Conservation (phyloP, 306 rosid genomes). For the Cyamopsis tetragonoloba region DNA sequence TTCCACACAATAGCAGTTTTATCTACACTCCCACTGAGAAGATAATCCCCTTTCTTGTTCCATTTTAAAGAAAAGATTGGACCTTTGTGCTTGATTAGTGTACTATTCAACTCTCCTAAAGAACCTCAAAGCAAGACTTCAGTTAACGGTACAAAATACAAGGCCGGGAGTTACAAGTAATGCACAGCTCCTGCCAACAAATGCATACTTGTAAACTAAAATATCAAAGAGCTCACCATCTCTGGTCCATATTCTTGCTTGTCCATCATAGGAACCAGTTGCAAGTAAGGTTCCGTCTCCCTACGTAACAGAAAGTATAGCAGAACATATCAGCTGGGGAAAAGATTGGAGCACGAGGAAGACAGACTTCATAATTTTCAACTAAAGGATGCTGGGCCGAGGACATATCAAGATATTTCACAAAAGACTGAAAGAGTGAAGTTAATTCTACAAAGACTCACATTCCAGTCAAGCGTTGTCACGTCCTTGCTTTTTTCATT, state of each 20-base stretch:
- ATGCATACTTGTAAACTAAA: neutral
- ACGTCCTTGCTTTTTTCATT: conserved; percentile 69
- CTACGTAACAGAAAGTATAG: conserved; percentile 23
- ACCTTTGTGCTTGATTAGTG: conserved; percentile 56
- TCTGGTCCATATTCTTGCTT: conserved; percentile 66
- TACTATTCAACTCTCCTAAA: conserved; percentile 51
- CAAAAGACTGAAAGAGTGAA: neutral
- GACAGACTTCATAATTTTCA: neutral
- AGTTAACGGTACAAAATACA: neutral
- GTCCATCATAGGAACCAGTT: conserved; percentile 75
- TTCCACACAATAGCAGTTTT: conserved; percentile 71
- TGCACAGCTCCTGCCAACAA: conserved; percentile 5
- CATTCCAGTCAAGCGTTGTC: conserved; percentile 80
- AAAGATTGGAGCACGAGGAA: neutral
- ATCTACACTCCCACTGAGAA: conserved; percentile 66
- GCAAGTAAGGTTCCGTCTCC: conserved; percentile 66
- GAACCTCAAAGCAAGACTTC: conserved; percentile 17
- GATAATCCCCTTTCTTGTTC: conserved; percentile 74
- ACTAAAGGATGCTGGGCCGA: neutral
- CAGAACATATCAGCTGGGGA: neutral
- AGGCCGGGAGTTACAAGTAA: neutral
- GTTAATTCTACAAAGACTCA: conserved; percentile 29
- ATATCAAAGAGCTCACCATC: conserved; percentile 48
- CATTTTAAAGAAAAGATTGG: conserved; percentile 67
- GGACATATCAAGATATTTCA: neutral